Percentiles rank a stretch among this genome's conserved stretches.
Evolutionary conservation across 345 rosid genomes (phyloP).

Genomic region (Triadica sebifera): DNA sequence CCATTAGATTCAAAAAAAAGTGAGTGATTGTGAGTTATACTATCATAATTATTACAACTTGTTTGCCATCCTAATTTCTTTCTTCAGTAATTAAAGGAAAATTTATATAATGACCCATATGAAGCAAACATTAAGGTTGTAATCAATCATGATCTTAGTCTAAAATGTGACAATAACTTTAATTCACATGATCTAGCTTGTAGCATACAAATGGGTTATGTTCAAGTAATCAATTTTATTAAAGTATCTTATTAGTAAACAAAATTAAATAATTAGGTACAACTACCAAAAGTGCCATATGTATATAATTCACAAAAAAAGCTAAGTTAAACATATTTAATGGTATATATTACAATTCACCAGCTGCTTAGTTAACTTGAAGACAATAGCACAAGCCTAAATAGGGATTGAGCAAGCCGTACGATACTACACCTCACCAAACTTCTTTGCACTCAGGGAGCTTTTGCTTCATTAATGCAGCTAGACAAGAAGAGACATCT

Average conservation of each 20-base stretch:
- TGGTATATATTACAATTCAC: background rate
- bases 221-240: background rate
- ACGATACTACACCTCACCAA: background rate
- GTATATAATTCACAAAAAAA: too few relatives aligned
- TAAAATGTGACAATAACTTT: background rate
- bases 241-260: background rate
- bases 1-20: background rate
- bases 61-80: too few relatives aligned
- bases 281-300: too few relatives aligned
- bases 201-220: background rate
- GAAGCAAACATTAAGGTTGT: background rate
- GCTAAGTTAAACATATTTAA: too few relatives aligned
- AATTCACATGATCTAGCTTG: background rate
- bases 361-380: background rate
- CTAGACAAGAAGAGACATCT: too few relatives aligned
- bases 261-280: too few relatives aligned
- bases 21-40: background rate
- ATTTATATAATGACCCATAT: background rate
- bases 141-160: slow-evolving; percentile 2
- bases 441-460: too few relatives aligned
- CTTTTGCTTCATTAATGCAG: too few relatives aligned
- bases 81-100: background rate
- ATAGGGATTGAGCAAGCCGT: background rate
- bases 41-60: background rate
- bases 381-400: too few relatives aligned